Evolutionary conservation across 495 filamentous ascomycete genomes (phyloP).

Genomic region (Sordaria brevicollis): DNA sequence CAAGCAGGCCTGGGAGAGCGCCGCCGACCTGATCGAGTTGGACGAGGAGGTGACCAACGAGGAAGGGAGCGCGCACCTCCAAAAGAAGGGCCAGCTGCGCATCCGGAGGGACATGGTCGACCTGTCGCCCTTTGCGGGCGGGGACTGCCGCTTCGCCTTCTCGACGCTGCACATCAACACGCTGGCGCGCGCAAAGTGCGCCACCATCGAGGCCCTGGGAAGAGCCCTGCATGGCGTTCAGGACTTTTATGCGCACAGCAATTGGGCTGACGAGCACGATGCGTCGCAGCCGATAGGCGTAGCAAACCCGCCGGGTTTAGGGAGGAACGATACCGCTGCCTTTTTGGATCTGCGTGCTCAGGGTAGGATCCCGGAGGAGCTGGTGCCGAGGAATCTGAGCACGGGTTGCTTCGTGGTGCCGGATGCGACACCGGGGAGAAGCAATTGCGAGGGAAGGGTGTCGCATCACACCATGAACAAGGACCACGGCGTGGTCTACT

Average conservation of each 20-base stretch:
- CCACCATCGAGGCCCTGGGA: slow-evolving; percentile 13
- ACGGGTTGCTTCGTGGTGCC: slow-evolving; percentile 18
- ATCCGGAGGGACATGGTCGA: slow-evolving; percentile 12
- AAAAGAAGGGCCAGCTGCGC: neutral
- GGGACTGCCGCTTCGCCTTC: slow-evolving; percentile 18
- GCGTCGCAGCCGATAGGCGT: slow-evolving; percentile 9
- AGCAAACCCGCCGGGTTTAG: slow-evolving; percentile 16
- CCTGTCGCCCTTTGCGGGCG: slow-evolving; percentile 4
- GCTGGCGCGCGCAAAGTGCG: slow-evolving; percentile 15
- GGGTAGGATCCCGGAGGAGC: slow-evolving; percentile 7
- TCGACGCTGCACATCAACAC: slow-evolving; percentile 6
- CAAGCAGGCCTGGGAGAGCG: slow-evolving; percentile 10
- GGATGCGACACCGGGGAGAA: slow-evolving; percentile 8
- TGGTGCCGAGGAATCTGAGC: slow-evolving; percentile 14
- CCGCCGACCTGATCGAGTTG: neutral
- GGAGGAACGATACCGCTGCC: slow-evolving; percentile 9
- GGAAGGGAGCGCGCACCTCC: neutral
- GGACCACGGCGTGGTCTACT: slow-evolving; percentile 15
- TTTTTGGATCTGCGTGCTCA: slow-evolving; percentile 13
- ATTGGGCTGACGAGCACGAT: slow-evolving; percentile 16
- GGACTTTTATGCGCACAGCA: slow-evolving; percentile 22
- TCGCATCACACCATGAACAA: slow-evolving; percentile 16
- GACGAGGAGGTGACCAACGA: neutral
- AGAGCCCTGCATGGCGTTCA: slow-evolving; percentile 16
- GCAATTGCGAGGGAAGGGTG: slow-evolving; percentile 12